Percentiles rank a stretch among this genome's conserved stretches.
Evolutionary conservation across 495 filamentous ascomycete genomes (phyloP).

Genomic region (Aspergillus sclerotiicarbonarius): DNA sequence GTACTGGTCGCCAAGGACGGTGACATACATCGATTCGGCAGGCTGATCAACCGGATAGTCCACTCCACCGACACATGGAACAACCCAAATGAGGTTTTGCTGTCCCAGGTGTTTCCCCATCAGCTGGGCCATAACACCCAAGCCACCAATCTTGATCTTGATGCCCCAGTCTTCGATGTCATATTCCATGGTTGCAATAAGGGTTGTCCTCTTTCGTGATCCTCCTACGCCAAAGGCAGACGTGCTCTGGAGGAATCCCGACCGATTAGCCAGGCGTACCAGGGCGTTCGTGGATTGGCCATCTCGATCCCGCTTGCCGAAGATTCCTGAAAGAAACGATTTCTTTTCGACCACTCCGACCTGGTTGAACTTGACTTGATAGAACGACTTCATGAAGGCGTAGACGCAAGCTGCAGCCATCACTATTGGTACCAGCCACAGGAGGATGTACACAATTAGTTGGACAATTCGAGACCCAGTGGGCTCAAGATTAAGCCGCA

Average conservation of each 20-base stretch:
- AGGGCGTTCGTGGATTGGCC: slow-evolving; percentile 31
- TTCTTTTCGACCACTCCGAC: slow-evolving; percentile 56
- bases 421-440: slow-evolving; percentile 54
- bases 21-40: slow-evolving; percentile 63
- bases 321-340: slow-evolving; percentile 35
- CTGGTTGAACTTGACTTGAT: slow-evolving; percentile 70
- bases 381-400: slow-evolving; percentile 64
- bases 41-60: slow-evolving; percentile 61
- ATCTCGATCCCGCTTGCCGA: slow-evolving; percentile 25
- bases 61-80: slow-evolving; percentile 69
- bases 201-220: slow-evolving; percentile 50
- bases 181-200: slow-evolving; percentile 73
- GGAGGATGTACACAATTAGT: slow-evolving; percentile 55
- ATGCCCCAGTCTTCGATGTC: slow-evolving; percentile 71
- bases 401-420: slow-evolving; percentile 52
- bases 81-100: slow-evolving; percentile 72
- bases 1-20: slow-evolving; percentile 62
- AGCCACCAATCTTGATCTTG: slow-evolving; percentile 71
- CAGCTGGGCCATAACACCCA: slow-evolving; percentile 68
- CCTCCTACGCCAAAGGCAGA: slow-evolving; percentile 45
- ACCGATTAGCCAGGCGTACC: slow-evolving; percentile 38
- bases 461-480: slow-evolving; percentile 56
- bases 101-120: slow-evolving; percentile 70
- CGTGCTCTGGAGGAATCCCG: slow-evolving; percentile 44
- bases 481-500: slow-evolving; percentile 52